Evolutionary conservation across 2,329 filamentous ascomycete genomes (phyloP), one percentile per base, ranked within the genome.

Genomic region (Apiospora koreana): DNA sequence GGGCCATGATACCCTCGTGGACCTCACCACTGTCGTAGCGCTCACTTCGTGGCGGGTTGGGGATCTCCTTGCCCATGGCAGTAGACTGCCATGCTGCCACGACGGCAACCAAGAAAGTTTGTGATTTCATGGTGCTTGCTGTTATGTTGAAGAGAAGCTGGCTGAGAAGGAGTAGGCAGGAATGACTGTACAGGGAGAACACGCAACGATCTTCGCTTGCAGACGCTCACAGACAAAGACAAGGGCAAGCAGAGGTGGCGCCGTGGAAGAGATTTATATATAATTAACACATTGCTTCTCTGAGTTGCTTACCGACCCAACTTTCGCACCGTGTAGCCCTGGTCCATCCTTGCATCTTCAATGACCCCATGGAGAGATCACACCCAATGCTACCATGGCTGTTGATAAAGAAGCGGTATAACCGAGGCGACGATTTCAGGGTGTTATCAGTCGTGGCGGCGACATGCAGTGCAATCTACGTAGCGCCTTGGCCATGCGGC

Each of bases 1-100:
- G 31, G 31, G 43, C 50, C 70, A 71, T 71, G 68, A 71, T 69
- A 35, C 68, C 68, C 54, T 68, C 68, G 66, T 71, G 70, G 38
- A 71, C 68, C 21, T 64, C 45, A n/a, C 70, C 70, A 25, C 70
- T 71, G 16, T 69, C 68, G 65, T 71, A 71, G 10, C 45, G 43
- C 5, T 41, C 66, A 3, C n/a, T 38, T 18, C 45, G 43, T 10
- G 10, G 28, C 31, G 66, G 66, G 46, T 68, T 68, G 16, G 66
- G 66, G 45, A 68, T 68, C 45, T 68, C 66, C 45, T 68, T 68
- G 12, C 16, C 43, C 43, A 54, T 38, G 66, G 46, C 43, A 25
- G 45, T 48, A 14, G 66, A 48, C n/a, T 68, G 66, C 43, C 66
- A 68, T 68, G 43, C 66, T 41, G 66, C 66, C 45, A 68, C 23